phyloP scores from a whole-genome alignment of 2,329 filamentous ascomycete genomes.

The Claviceps sp. region DNA sequence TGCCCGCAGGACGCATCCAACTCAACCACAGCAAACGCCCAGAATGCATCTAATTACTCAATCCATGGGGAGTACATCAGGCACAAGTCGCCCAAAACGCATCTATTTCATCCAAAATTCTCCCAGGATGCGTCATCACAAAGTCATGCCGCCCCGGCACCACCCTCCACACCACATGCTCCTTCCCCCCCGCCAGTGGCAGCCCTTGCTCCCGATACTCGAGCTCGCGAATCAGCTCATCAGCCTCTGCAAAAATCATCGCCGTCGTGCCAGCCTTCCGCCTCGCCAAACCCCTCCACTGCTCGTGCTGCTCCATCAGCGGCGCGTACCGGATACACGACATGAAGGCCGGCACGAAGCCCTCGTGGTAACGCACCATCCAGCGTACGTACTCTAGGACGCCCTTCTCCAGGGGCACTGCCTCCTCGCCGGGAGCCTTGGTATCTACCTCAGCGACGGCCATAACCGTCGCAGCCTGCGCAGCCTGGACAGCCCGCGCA shows the following conservation, averaged over 20 bases:
- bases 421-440: not conserved
- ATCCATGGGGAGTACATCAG: not conserved
- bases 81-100: slow-evolving; percentile 30
- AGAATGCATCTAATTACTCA: too few relatives aligned
- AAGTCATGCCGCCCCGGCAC: slow-evolving; percentile 47
- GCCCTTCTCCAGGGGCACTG: slow-evolving; percentile 29
- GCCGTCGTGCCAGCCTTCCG: slow-evolving; percentile 31
- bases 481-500: slow-evolving; percentile 15
- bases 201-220: slow-evolving; percentile 37
- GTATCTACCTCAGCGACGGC: slow-evolving; percentile 27
- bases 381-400: slow-evolving; percentile 42
- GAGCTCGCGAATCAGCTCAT: slow-evolving; percentile 38
- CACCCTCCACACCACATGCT: slow-evolving; percentile 35
- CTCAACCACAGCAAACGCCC: too few relatives aligned
- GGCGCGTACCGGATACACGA: slow-evolving; percentile 41
- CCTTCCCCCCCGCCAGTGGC: slow-evolving; percentile 35
- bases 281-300: slow-evolving; percentile 33
- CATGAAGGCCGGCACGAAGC: slow-evolving; percentile 48
- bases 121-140: slow-evolving; percentile 39
- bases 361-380: slow-evolving; percentile 42
- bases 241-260: slow-evolving; percentile 35
- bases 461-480: slow-evolving; percentile 7
- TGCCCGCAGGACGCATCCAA: too few relatives aligned
- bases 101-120: slow-evolving; percentile 33
- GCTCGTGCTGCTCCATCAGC: slow-evolving; percentile 36